Evolutionary conservation across 2,329 filamentous ascomycete species (phyloP), one percentile per base, ranked within the genome.

Genomic region (Sphaerulina populicola): DNA sequence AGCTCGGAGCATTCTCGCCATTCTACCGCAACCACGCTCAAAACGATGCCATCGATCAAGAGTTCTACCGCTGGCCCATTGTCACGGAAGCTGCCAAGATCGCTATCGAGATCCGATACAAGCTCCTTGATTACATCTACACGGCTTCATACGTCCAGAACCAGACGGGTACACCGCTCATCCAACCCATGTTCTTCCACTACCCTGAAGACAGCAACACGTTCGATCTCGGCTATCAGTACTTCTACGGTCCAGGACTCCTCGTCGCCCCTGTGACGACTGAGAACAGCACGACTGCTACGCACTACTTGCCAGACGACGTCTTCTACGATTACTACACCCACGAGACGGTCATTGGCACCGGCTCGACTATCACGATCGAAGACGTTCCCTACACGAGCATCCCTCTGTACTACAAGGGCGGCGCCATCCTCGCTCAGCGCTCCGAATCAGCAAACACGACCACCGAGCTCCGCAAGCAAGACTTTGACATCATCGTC

Each of bases 71-170:
- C 41, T 89, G 83, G 82, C 69, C 73, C 0, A 68, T 72, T 1
- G 83, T 86, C 4, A 73, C 83, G 0, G 69, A 75, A 7, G 82
- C 83, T 0, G 84, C 84, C 0, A 77, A 76, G 49, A 82, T 79
- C 52, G 83, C 81, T 14, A 88, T 90, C 60, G 77, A 77, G 29
- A 81, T 82, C 43, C 78, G 86, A n/a, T 90, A 90, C 70, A 76
- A 78, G 30, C 73, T 90, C n/a, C 73, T 90, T 10, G 86, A 89
- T 62, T 90, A 90, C 69, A 75, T 87, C 53, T 90, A 91, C 72
- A 89, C 86, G 1, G 79, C 81, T 0, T 73, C 88, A 59, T 73
- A 82, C 63, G 69, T 71, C 51, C 78, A 86, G 64, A 77, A 74
- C 29, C 62, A 72, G 14, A 76, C 77, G 39, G 86, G 86, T 31